These are phyloP conservation scores for Dendrobium chrysotoxum DNA, from an alignment of 106 monocot genomes.

Conservation along the genomic window DNA sequence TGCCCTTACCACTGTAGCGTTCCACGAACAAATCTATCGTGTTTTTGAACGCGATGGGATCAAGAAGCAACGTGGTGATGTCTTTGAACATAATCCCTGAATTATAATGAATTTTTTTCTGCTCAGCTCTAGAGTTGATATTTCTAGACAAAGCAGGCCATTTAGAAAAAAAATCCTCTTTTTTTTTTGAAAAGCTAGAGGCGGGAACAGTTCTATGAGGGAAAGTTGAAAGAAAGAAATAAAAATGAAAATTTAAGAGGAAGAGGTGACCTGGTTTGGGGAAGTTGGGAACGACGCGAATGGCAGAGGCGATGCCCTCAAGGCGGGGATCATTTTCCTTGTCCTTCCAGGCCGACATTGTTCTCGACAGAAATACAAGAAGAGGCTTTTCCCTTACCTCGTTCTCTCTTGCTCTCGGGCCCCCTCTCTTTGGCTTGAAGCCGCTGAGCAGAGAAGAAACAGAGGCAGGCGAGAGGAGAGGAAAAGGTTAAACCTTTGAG, in stretches of 20 bases:
- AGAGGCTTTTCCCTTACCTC: background rate
- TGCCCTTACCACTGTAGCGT: slow-evolving; percentile 50
- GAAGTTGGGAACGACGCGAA: slow-evolving; percentile 61
- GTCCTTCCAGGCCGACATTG: slow-evolving; percentile 37
- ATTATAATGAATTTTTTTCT: background rate
- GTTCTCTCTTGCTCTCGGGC: background rate
- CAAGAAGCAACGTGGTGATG: slow-evolving; percentile 70
- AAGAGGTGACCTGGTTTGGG: slow-evolving; percentile 49
- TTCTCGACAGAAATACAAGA: background rate
- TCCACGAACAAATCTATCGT: slow-evolving; percentile 72
- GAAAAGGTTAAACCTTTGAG: background rate
- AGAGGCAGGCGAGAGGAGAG: background rate
- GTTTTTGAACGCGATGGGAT: slow-evolving; percentile 58
- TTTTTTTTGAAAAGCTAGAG: background rate
- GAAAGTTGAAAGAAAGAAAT: background rate
- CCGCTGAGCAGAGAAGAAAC: background rate
- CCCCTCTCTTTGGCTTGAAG: background rate
- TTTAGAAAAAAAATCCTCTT: background rate
- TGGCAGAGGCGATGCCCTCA: slow-evolving; percentile 43
- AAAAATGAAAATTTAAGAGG: background rate
- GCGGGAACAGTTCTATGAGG: background rate
- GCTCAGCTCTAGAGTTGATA: background rate
- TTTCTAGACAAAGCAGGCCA: background rate
- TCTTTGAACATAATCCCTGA: slow-evolving; percentile 83
- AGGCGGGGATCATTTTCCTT: slow-evolving; percentile 30